These are phyloP conservation scores for Flaveria robusta DNA, from an alignment of 129 eudicot species.

Conservation along the genomic window DNA sequence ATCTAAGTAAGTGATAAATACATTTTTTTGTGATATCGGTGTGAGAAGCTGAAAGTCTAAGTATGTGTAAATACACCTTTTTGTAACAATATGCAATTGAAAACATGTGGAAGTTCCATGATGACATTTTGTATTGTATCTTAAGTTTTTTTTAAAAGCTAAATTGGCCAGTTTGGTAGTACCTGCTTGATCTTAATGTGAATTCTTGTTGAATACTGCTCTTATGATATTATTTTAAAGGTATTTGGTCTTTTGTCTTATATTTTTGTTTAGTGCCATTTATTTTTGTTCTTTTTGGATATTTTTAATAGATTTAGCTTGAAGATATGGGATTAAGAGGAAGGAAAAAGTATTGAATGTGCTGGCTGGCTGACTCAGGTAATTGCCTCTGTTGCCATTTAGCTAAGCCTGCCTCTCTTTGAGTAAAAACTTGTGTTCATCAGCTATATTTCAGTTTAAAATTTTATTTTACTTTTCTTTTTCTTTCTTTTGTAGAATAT, in stretches of 20 bases:
- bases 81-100: neutral
- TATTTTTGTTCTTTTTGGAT: neutral
- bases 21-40: neutral
- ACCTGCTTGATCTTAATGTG: neutral
- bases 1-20: neutral
- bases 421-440: constrained; percentile 5
- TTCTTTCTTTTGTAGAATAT: neutral
- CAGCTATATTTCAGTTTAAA: neutral
- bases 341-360: constrained; percentile 20
- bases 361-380: constrained; percentile 26
- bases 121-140: neutral
- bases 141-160: neutral
- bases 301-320: constrained; percentile 30
- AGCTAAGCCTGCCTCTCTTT: neutral
- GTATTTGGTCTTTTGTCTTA: neutral
- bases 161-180: constrained; percentile 3
- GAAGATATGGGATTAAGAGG: constrained; percentile 20
- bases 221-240: neutral
- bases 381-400: neutral
- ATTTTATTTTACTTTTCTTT: neutral
- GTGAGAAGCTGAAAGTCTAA: neutral
- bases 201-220: neutral
- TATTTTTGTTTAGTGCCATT: no score
- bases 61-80: neutral
- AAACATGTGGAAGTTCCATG: neutral